Conservation (phyloP, 164 flowering plant species). For the Litsea cubeba region DNA sequence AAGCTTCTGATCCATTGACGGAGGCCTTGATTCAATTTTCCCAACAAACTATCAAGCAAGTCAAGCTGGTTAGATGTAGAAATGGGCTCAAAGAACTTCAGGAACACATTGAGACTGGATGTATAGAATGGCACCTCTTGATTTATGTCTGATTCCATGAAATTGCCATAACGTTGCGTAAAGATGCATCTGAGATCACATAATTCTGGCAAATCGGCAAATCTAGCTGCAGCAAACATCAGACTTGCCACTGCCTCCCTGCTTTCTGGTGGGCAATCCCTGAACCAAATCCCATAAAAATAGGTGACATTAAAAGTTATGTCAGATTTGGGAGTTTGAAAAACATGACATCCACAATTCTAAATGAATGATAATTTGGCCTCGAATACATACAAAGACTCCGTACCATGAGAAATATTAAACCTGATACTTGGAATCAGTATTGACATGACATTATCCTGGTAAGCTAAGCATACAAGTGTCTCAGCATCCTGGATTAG, state of each 20-base stretch:
- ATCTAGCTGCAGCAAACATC: conserved; percentile 91
- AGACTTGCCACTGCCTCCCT: conserved; percentile 72
- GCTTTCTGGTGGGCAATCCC: conserved; percentile 87
- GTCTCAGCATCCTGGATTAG: no score
- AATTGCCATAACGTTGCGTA: conserved; percentile 65
- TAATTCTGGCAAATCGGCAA: conserved; percentile 83
- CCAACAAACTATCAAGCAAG: conserved; percentile 6
- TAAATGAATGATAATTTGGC: no score
- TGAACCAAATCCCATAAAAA: conserved; percentile 18
- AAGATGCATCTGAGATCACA: conserved; percentile 73
- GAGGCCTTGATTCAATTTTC: conserved; percentile 20
- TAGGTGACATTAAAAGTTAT: no score
- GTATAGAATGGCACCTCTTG: conserved; percentile 40
- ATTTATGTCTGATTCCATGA: conserved; percentile 48
- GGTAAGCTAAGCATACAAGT: no score
- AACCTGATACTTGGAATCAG: no score
- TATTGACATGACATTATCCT: no score
- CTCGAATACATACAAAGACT: no score
- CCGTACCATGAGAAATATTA: no score
- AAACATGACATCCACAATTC: no score
- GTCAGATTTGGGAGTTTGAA: no score
- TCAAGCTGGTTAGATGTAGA: background rate
- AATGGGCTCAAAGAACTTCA: background rate
- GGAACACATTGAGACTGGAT: background rate
- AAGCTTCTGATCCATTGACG: conserved; percentile 55